Evolutionary conservation across 2,329 filamentous ascomycete species (phyloP).

Genomic region (Penicillium sp.): DNA sequence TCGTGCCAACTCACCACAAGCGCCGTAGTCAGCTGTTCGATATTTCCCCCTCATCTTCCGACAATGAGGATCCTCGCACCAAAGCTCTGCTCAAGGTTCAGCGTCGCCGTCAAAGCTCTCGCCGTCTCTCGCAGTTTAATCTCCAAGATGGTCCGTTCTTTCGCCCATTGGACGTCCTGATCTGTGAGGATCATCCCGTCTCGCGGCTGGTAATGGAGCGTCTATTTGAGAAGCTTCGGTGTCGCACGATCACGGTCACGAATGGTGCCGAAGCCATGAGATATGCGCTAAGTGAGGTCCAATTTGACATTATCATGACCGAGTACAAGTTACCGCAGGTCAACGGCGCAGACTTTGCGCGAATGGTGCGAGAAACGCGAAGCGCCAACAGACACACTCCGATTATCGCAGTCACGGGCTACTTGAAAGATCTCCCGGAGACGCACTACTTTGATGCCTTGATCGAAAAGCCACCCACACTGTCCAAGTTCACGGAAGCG

Average conservation of each 20-base stretch:
- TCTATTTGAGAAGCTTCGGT: conserved; percentile 87
- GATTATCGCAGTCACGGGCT: conserved; percentile 93
- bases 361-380: conserved; percentile 96
- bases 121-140: conserved; percentile 85
- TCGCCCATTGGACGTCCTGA: conserved; percentile 84
- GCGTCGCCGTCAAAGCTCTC: conserved; percentile 87
- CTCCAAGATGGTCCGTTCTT: conserved; percentile 79
- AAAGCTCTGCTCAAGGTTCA: conserved; percentile 89
- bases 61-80: conserved; percentile 90
- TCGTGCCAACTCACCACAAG: conserved; percentile 69
- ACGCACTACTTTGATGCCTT: conserved; percentile 93
- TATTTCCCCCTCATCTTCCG: conserved; percentile 93
- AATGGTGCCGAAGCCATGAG: conserved; percentile 89
- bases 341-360: conserved; percentile 88
- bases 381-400: conserved; percentile 92
- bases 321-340: conserved; percentile 94
- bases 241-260: conserved; percentile 83
- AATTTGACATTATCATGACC: conserved; percentile 98
- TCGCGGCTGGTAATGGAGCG: conserved; percentile 99
- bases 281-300: conserved; percentile 93
- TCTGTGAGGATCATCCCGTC: conserved; percentile 96
- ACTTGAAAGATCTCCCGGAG: conserved; percentile 92
- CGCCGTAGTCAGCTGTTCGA: conserved; percentile 91
- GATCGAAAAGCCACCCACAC: conserved; percentile 93
- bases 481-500: conserved; percentile 83